Base-by-base conservation (phyloP, 2,329 filamentous ascomycete species). In the Penicillium sp. region DNA sequence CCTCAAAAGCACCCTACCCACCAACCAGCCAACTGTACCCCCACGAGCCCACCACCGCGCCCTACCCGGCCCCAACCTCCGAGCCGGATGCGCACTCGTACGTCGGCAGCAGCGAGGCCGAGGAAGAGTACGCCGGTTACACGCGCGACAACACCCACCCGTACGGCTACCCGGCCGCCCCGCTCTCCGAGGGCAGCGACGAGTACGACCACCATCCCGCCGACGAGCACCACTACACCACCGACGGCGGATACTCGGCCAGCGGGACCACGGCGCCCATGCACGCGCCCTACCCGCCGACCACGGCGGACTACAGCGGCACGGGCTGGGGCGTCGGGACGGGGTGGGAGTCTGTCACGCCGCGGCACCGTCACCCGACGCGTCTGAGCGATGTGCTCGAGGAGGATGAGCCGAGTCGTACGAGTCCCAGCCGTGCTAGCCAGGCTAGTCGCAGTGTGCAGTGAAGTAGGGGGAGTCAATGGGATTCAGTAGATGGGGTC, bases 371-470 rank as follows among this genome's bases (percentile, higher is more conserved):
- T 66, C 92, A 96, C 76, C 92, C 92, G 0, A 96, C 92, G 9
- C 82, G 93, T 57, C 80, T 96, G 62, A 96, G 92, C 73, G 92
- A 96, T 76, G 92, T 96, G 31, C 83, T 95, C 33, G 89, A 92
- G 70, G 92, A 96, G 63, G 91, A 95, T 66, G 91, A 96, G 76
- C 83, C 87, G 52, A 91, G 89, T 55, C 76, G 78, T 35, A 81
- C 81, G n/a, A 82, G 77, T 71, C 85, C 89, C 22, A 91, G 89
- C 14, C 90, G 89, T 66, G 87, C 87, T 11, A 89, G 87, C 72
- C 84, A 66, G 53, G 66, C 65, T 0, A 67, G 66, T 37, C 70
- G 71, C n/a, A 73, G 72, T 56, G 61, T 76, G 62, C 70, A 71
- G 46, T 75, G 60, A 70, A n/a, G n/a, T 36, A 19, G 31, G 18